Conservation (phyloP, 768 basidiomycete species). For the Fomitopsis serialis region DNA sequence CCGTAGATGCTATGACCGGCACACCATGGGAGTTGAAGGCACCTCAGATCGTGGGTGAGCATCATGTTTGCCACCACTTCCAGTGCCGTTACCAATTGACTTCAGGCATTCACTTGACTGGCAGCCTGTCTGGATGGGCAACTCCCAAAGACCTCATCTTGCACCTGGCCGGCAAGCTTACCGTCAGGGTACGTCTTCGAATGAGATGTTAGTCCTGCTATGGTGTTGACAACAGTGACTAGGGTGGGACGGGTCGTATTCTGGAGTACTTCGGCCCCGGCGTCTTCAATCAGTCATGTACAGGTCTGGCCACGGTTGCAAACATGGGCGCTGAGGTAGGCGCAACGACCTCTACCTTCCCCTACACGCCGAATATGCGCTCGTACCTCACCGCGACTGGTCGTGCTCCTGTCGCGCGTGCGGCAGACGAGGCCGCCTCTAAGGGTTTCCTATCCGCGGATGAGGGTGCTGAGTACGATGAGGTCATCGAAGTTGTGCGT, state of each 20-base stretch:
- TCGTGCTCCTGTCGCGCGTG: constrained; percentile 76
- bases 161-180: constrained; percentile 88
- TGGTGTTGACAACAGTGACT: not conserved
- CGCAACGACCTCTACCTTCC: constrained; percentile 98
- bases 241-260: constrained; percentile 96
- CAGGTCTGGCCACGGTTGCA: constrained; percentile 93
- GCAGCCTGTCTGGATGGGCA: constrained; percentile 84
- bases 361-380: constrained; percentile 88
- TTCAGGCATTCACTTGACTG: constrained; percentile 82
- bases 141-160: constrained; percentile 96
- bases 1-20: constrained; percentile 96
- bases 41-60: constrained; percentile 72
- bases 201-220: not conserved
- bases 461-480: constrained; percentile 87
- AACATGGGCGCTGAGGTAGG: constrained; percentile 99
- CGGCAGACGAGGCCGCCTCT: constrained; percentile 79
- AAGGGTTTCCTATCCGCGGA: constrained; percentile 80
- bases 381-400: constrained; percentile 88
- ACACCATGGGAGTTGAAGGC: constrained; percentile 98
- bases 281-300: constrained; percentile 85
- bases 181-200: constrained; percentile 66
- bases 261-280: constrained; percentile 97
- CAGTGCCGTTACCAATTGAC: not conserved
- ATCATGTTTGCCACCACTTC: not conserved
- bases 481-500: constrained; percentile 87